phyloP scores from a whole-genome alignment of 2,329 filamentous ascomycete species.

The Trichoderma arundinaceum region DNA sequence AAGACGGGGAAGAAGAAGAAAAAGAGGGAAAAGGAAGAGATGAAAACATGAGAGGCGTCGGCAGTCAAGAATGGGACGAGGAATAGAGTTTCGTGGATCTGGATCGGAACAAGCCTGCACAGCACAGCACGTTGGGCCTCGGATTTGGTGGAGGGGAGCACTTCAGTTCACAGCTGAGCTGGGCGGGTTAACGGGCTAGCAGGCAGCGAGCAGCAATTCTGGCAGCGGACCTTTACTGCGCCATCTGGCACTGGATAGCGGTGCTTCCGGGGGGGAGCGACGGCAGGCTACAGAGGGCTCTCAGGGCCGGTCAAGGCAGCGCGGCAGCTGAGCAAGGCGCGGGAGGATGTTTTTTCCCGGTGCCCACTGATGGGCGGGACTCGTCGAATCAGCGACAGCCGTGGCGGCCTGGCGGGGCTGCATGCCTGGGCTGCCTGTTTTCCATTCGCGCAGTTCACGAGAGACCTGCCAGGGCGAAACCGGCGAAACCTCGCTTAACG shows the following conservation, averaged over 20 bases:
- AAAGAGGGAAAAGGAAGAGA: not conserved
- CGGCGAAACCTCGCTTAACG: constrained; percentile 33
- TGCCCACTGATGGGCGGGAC: not conserved
- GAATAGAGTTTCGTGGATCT: constrained; percentile 20
- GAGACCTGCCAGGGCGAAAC: constrained; percentile 13
- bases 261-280: constrained; percentile 21
- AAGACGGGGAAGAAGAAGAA: not conserved
- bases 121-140: no score
- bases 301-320: not conserved
- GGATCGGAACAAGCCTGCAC: not conserved
- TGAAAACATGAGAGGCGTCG: no score
- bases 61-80: constrained; percentile 17
- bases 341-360: constrained; percentile 27
- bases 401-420: no score
- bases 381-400: constrained; percentile 20
- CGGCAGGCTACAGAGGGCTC: no score
- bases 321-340: constrained; percentile 13
- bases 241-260: constrained; percentile 8
- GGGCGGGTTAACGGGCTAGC: not conserved
- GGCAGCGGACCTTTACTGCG: not conserved
- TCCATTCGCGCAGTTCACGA: no score
- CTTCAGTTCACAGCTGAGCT: constrained; percentile 10
- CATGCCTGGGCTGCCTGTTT: no score
- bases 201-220: constrained; percentile 6
- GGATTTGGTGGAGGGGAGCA: no score